Percentiles rank a stretch among this genome's conserved stretches.
These are phyloP conservation scores for Eucalyptus sideroxylon DNA, from an alignment of 345 rosid species.

Conservation along the genomic window DNA sequence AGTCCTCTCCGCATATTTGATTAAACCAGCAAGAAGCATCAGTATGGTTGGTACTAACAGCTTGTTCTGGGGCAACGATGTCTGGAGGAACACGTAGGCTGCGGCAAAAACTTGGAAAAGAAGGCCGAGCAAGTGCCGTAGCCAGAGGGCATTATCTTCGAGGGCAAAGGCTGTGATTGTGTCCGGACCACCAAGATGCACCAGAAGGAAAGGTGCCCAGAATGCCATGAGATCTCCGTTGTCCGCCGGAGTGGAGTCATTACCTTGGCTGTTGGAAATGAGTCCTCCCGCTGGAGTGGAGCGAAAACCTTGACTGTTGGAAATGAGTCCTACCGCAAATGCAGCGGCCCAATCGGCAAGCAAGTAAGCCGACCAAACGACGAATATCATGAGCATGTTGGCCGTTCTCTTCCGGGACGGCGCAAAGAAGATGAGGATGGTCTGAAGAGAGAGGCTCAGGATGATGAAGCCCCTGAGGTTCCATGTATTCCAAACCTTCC, in stretches of 20 bases:
- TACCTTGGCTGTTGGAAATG: constrained; percentile 24
- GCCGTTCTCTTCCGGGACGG: constrained; percentile 37
- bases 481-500: constrained; percentile 34
- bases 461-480: constrained; percentile 44
- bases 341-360: constrained; percentile 53
- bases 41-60: constrained; percentile 15
- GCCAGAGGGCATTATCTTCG: constrained; percentile 66
- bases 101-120: constrained; percentile 27
- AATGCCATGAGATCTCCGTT: constrained; percentile 32
- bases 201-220: constrained; percentile 62
- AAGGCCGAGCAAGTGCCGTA: constrained; percentile 20
- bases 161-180: constrained; percentile 54
- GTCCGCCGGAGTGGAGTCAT: not conserved
- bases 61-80: constrained; percentile 4
- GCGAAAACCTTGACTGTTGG: constrained; percentile 13
- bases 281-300: constrained; percentile 11
- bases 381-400: constrained; percentile 7
- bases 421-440: constrained; percentile 32
- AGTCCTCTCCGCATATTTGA: constrained; percentile 55
- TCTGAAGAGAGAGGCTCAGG: constrained; percentile 44
- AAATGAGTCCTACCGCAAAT: constrained; percentile 43
- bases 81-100: constrained; percentile 25
- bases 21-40: constrained; percentile 36
- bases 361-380: constrained; percentile 49
- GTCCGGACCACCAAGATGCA: constrained; percentile 45